phyloP scores from a whole-genome alignment of 2,329 filamentous ascomycete species.

The Paracoccidioides brasiliensis region DNA sequence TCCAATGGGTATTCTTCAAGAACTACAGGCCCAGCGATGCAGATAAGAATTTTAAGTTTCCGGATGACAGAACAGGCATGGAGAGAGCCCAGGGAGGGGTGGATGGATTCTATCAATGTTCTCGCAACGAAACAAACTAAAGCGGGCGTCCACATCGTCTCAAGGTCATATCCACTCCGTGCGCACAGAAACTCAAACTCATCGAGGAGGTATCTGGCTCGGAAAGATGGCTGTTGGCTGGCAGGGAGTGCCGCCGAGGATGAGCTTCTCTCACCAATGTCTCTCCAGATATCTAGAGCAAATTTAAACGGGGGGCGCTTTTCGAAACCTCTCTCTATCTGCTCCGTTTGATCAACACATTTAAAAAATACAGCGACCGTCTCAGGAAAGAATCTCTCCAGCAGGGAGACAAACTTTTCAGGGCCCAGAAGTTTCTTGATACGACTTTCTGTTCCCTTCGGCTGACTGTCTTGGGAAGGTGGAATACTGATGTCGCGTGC shows the following conservation, averaged over 20 bases:
- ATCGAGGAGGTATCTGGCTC: slow-evolving; percentile 59
- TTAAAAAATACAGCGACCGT: slow-evolving; percentile 66
- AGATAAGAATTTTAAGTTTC: slow-evolving; percentile 70
- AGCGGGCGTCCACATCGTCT: slow-evolving; percentile 60
- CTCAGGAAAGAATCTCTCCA: slow-evolving; percentile 59
- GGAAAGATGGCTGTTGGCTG: slow-evolving; percentile 79
- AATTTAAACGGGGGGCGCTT: slow-evolving; percentile 46
- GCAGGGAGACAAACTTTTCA: slow-evolving; percentile 48
- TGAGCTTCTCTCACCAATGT: slow-evolving; percentile 56
- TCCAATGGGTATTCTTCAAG: slow-evolving; percentile 71
- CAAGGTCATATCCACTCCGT: slow-evolving; percentile 52
- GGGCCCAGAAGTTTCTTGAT: slow-evolving; percentile 58
- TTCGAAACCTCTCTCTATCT: slow-evolving; percentile 53
- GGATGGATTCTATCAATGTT: slow-evolving; percentile 65
- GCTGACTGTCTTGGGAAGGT: slow-evolving; percentile 29
- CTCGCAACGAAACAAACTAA: slow-evolving; percentile 63
- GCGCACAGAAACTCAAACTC: slow-evolving; percentile 68
- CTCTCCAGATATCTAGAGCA: slow-evolving; percentile 50
- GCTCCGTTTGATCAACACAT: slow-evolving; percentile 63
- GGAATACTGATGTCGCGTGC: slow-evolving; percentile 53
- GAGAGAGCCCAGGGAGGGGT: slow-evolving; percentile 70
- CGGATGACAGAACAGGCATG: slow-evolving; percentile 78
- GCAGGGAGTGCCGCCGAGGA: slow-evolving; percentile 55
- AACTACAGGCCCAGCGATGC: slow-evolving; percentile 60
- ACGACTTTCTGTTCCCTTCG: slow-evolving; percentile 48